Percentiles rank a stretch among this genome's conserved stretches.
These are phyloP conservation scores for Asparagopsis taxiformis DNA, from an alignment of 31 red algal genomes.

Conservation along the genomic window DNA sequence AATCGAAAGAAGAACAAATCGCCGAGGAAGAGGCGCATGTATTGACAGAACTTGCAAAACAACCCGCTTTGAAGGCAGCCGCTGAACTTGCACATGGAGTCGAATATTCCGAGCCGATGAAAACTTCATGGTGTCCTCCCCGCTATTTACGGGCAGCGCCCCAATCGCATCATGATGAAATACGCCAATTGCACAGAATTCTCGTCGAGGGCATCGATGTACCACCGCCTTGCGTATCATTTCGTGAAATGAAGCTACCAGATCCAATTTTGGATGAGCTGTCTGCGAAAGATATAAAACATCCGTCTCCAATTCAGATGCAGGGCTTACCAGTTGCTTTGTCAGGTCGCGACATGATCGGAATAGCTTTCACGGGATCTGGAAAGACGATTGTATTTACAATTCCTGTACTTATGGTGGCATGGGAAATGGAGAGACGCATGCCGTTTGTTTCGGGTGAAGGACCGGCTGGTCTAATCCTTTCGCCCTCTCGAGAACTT, in stretches of 20 bases:
- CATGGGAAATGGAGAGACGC: constrained; percentile 73
- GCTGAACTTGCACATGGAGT: constrained; percentile 66
- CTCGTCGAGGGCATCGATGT: constrained; percentile 70
- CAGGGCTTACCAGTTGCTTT: constrained; percentile 86
- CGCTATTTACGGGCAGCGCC: constrained; percentile 38
- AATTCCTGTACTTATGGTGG: constrained; percentile 72
- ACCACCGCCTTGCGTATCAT: constrained; percentile 78
- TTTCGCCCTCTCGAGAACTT: constrained; percentile 79
- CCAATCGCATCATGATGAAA: constrained; percentile 34
- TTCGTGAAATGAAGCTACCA: constrained; percentile 91
- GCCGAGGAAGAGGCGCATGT: constrained; percentile 68
- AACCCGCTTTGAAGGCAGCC: constrained; percentile 68
- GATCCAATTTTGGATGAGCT: constrained; percentile 41
- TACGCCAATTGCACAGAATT: constrained; percentile 57
- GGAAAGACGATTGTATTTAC: constrained; percentile 92
- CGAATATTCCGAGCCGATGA: constrained; percentile 66
- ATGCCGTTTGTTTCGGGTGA: constrained; percentile 59
- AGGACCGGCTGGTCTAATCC: constrained; percentile 79
- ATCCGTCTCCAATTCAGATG: constrained; percentile 90
- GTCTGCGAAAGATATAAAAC: constrained; percentile 34
- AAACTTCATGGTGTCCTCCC: constrained; percentile 49
- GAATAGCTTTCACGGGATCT: constrained; percentile 85
- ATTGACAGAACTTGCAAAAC: constrained; percentile 48
- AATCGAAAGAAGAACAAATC: constrained; percentile 29
- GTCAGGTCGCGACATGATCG: constrained; percentile 89